Evolutionary conservation across 1,284 basidiomycete species (phyloP).

Genomic region (Ganoderma lucidum): DNA sequence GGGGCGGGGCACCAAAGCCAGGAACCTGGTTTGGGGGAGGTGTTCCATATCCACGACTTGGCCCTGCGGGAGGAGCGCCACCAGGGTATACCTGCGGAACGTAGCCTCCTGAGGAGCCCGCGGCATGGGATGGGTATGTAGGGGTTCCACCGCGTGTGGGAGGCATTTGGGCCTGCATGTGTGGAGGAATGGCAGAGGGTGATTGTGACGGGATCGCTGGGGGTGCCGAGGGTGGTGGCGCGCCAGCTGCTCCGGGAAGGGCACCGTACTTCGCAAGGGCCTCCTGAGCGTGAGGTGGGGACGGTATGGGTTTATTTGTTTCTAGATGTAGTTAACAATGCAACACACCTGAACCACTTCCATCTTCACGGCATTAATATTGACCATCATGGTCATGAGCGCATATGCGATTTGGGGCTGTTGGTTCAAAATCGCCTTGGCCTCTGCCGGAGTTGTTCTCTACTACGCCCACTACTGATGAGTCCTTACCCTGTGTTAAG

Average conservation of each 20-base stretch:
- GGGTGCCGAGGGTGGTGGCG: conserved; percentile 36
- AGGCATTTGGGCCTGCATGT: conserved; percentile 46
- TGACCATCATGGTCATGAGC: conserved; percentile 77
- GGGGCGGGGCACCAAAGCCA: conserved; percentile 17
- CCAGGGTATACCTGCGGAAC: conserved; percentile 25
- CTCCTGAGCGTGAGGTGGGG: conserved; percentile 26
- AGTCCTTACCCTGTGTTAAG: neutral
- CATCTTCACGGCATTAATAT: conserved; percentile 74
- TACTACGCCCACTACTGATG: conserved; percentile 36
- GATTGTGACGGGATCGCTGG: conserved; percentile 32
- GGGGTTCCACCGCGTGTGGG: conserved; percentile 38
- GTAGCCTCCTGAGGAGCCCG: conserved; percentile 28
- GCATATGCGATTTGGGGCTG: conserved; percentile 81
- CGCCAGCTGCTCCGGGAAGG: conserved; percentile 25
- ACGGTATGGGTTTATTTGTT: neutral
- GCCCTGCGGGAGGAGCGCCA: conserved; percentile 18
- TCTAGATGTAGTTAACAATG: neutral
- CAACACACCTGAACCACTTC: conserved; percentile 71
- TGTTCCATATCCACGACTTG: conserved; percentile 26
- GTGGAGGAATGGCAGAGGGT: conserved; percentile 45
- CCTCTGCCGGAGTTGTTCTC: conserved; percentile 78
- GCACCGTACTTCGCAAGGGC: conserved; percentile 35
- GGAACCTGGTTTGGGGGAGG: conserved; percentile 27
- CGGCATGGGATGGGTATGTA: conserved; percentile 40
- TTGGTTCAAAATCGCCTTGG: conserved; percentile 68